These are phyloP conservation scores for Termitomyces sp. DNA, from an alignment of 768 basidiomycete genomes.

Conservation along the genomic window DNA sequence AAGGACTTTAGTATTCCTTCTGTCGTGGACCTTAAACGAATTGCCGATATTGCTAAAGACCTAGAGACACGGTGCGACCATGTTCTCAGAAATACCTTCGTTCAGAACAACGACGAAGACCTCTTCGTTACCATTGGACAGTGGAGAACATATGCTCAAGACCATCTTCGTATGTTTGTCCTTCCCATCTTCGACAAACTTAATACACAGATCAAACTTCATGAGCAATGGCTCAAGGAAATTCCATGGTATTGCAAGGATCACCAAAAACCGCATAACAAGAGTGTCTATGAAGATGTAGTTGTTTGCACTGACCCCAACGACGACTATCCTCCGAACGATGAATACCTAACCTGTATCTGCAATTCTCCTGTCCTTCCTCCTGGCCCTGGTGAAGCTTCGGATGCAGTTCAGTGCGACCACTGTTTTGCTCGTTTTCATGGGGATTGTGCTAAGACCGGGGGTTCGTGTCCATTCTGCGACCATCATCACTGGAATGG, in stretches of 20 bases:
- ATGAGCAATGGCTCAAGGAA: slow-evolving; percentile 67
- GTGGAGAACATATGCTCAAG: slow-evolving; percentile 69
- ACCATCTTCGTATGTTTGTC: slow-evolving; percentile 68
- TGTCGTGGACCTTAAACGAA: slow-evolving; percentile 60
- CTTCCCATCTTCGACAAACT: slow-evolving; percentile 71
- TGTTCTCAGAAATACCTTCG: slow-evolving; percentile 60
- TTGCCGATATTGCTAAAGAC: slow-evolving; percentile 73
- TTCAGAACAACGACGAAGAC: slow-evolving; percentile 48
- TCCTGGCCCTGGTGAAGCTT: slow-evolving; percentile 66
- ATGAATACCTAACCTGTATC: slow-evolving; percentile 85
- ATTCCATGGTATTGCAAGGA: slow-evolving; percentile 77
- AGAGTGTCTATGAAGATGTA: slow-evolving; percentile 68
- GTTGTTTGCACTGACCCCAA: slow-evolving; percentile 68
- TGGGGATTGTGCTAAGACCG: slow-evolving; percentile 77
- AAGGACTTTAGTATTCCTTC: slow-evolving; percentile 72
- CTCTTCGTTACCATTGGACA: slow-evolving; percentile 68
- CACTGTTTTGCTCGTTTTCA: slow-evolving; percentile 87
- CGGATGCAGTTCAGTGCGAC: slow-evolving; percentile 88
- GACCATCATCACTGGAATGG: slow-evolving; percentile 92
- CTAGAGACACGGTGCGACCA: slow-evolving; percentile 73
- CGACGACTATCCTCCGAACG: slow-evolving; percentile 72
- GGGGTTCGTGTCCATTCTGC: slow-evolving; percentile 90
- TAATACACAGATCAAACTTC: slow-evolving; percentile 59
- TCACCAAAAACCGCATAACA: slow-evolving; percentile 60
- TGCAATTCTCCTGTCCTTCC: slow-evolving; percentile 74